Evolutionary conservation across 371 early-diverging fungal species (phyloP).

Genomic region (Mucor plumbeus): DNA sequence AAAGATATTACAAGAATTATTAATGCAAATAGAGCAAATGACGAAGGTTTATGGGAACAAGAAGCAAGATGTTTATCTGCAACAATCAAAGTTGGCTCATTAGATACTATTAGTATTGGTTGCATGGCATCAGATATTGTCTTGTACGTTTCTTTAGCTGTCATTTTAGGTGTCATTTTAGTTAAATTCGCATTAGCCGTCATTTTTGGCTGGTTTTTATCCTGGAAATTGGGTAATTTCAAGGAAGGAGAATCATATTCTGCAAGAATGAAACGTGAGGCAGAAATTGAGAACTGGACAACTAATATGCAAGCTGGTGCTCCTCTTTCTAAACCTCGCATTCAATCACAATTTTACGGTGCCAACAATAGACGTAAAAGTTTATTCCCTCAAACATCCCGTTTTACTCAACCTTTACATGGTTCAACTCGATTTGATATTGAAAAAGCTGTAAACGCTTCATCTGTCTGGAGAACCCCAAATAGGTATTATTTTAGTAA

Average conservation of each 20-base stretch:
- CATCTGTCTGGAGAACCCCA: conserved; percentile 42
- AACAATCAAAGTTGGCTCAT: conserved; percentile 68
- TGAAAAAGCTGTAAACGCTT: conserved; percentile 31
- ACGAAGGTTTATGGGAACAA: conserved; percentile 19
- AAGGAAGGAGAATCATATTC: conserved; percentile 55
- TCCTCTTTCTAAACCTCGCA: conserved; percentile 30
- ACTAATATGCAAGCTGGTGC: conserved; percentile 51
- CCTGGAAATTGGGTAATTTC: conserved; percentile 60
- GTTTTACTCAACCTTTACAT: conserved; percentile 49
- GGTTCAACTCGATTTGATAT: conserved; percentile 50
- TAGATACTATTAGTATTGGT: conserved; percentile 72
- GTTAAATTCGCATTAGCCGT: conserved; percentile 78
- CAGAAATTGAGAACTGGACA: conserved; percentile 67
- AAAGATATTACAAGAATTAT: conserved; percentile 45
- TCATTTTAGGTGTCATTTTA: conserved; percentile 29
- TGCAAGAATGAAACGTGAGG: conserved; percentile 60
- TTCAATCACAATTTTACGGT: conserved; percentile 18
- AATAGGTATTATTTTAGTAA: conserved; percentile 25
- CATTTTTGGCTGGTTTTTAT: conserved; percentile 76
- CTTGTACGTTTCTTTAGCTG: conserved; percentile 63
- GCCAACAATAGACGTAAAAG: conserved; percentile 35
- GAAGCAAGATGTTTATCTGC: conserved; percentile 65
- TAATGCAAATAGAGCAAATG: conserved; percentile 26
- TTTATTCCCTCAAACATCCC: conserved; percentile 48
- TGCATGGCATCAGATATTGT: conserved; percentile 73